Evolutionary conservation across 176 grass and related monocot genomes (phyloP), one percentile per base, ranked within the genome.

Genomic region (Musa acuminata): DNA sequence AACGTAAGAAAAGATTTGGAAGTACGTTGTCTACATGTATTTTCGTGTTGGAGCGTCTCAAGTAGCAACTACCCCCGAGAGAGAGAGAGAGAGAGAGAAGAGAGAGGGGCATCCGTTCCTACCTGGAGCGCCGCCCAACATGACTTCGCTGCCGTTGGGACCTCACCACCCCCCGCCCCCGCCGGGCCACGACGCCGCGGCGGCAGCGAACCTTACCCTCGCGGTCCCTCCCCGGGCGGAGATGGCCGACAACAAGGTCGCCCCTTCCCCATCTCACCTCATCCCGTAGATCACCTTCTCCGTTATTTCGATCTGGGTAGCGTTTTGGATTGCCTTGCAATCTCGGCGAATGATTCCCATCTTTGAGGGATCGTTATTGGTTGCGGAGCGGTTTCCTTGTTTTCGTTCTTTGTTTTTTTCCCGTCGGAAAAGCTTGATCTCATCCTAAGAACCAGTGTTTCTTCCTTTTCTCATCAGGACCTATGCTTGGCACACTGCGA

Each of bases 181-280:
- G 67, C 17, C 67, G 67, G 14, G 35, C 67, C 67, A 70, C 67
- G 67, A 70, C 29, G 0, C 43, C 43, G 16, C 67, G 0, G 35
- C 17, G 0, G 35, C 22, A n/a, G n/a, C 35, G 35, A 43, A 43
- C 35, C 29, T 49, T 17, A 19, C 67, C 17, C 67, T 70, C 35
- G 35, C 8, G 0, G 8, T 14, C 4, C 67, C 17, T 10, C 67
- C 16, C 67, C 67, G 29, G 35, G 17, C 67, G 35, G 67, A 50
- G 50, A 70, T 70, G 67, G 67, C 67, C 16, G 67, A 70, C 16
- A 50, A 49, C 67, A 70, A 70, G 67, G 67, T 70, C 2, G 29
- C 11, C 66, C 66, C 35, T n/a, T 8, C 26, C 14, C 35, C 43
- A 6, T 50, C 67, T 17, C 14, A 16, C 57, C 57, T 60, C 5